A percentile compares a stretch with the other conserved stretches of the same genome.
Evolutionary conservation across 179 eudicot species (phyloP).

Genomic region (Sideroxylon spinosum): DNA sequence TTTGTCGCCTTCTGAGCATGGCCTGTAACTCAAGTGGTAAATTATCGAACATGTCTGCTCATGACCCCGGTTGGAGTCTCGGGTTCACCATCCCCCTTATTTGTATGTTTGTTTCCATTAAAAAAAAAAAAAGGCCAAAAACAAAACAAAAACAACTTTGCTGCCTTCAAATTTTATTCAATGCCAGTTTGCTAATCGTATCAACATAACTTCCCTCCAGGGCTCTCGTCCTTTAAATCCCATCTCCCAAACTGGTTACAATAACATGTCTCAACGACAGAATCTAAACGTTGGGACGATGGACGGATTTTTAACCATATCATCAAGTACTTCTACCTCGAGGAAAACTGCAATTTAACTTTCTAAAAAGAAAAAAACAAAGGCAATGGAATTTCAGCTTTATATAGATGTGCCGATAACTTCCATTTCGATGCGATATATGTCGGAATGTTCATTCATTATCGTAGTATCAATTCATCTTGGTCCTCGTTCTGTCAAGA

Average conservation of each 20-base stretch:
- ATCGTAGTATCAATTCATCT: constrained; percentile 25
- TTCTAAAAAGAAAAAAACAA: not conserved
- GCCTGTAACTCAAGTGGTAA: too few relatives aligned
- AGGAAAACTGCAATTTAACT: not conserved
- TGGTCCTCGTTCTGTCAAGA: constrained; percentile 41
- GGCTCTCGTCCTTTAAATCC: not conserved
- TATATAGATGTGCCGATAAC: not conserved
- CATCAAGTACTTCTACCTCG: not conserved
- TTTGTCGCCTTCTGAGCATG: too few relatives aligned
- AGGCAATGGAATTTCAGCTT: not conserved
- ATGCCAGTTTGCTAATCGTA: not conserved
- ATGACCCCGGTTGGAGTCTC: too few relatives aligned
- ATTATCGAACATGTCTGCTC: too few relatives aligned
- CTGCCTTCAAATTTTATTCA: too few relatives aligned
- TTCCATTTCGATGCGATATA: constrained; percentile 19
- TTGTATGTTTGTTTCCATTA: too few relatives aligned
- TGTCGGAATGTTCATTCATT: not conserved
- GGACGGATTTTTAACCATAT: constrained; percentile 6
- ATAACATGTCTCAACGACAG: not conserved
- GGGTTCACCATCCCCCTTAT: too few relatives aligned
- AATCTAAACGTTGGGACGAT: not conserved
- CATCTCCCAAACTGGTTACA: not conserved
- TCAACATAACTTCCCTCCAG: not conserved
- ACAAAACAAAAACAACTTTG: too few relatives aligned
- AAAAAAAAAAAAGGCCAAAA: too few relatives aligned